Percentiles rank a stretch among this genome's conserved stretches.
These are phyloP conservation scores for Trichoderma lentiforme DNA, from an alignment of 2,329 filamentous ascomycete genomes.

Conservation along the genomic window DNA sequence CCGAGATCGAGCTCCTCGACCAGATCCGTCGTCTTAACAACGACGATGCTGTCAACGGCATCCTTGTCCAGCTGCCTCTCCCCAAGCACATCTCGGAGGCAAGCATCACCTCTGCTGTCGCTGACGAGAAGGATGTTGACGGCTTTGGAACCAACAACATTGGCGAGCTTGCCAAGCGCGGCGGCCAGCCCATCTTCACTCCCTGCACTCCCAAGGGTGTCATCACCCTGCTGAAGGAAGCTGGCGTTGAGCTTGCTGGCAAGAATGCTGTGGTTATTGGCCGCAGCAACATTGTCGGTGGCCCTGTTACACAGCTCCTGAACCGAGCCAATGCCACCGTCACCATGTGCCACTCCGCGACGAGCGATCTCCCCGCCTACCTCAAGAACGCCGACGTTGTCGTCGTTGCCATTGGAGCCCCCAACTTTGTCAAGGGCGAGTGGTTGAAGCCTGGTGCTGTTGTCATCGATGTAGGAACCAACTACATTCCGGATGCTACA, in stretches of 20 bases:
- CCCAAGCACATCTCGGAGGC: conserved; percentile 90
- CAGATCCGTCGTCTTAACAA: conserved; percentile 81
- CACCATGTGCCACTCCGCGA: conserved; percentile 92
- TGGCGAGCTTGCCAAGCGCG: conserved; percentile 93
- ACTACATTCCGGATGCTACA: conserved; percentile 83
- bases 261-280: conserved; percentile 95
- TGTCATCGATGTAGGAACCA: conserved; percentile 96
- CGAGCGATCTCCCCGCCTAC: conserved; percentile 66
- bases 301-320: conserved; percentile 91
- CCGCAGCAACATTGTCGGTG: conserved; percentile 94
- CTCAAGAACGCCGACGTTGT: conserved; percentile 85
- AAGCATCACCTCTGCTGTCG: conserved; percentile 81
- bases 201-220: conserved; percentile 97
- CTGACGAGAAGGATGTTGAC: conserved; percentile 95
- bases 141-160: conserved; percentile 94
- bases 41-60: conserved; percentile 80
- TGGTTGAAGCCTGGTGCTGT: conserved; percentile 95
- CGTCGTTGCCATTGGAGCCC: conserved; percentile 84
- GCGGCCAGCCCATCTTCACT: conserved; percentile 82
- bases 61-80: conserved; percentile 89
- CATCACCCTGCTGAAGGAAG: conserved; percentile 85
- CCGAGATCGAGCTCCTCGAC: conserved; percentile 81
- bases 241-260: conserved; percentile 76
- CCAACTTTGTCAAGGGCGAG: conserved; percentile 86
- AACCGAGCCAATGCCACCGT: conserved; percentile 96